Conservation (phyloP, 139 green algal genomes). For the Dunaliella sp. region DNA sequence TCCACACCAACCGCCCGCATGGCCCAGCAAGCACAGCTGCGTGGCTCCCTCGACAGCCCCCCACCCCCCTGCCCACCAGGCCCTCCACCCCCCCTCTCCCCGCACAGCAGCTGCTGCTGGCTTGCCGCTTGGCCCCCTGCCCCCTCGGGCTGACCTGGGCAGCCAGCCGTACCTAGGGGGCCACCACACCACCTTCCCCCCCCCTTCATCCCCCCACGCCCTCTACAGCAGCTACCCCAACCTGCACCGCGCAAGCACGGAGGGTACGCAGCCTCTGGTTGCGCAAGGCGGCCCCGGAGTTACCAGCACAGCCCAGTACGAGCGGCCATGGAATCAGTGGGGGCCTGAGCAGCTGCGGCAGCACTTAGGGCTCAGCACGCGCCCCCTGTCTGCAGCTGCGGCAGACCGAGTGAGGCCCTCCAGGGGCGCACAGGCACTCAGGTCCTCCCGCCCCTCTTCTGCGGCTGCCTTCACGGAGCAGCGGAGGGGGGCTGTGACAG, state of each 20-base stretch:
- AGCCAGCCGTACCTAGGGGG: too few species aligned
- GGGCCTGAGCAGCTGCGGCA: constrained; percentile 14
- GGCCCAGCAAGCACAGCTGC: background rate
- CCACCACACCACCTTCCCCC: background rate
- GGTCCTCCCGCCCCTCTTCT: background rate
- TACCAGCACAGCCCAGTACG: background rate
- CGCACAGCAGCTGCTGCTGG: background rate
- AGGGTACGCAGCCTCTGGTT: background rate
- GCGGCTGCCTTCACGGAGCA: background rate
- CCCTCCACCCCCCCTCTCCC: too few species aligned
- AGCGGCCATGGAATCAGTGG: background rate
- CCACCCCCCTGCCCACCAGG: too few species aligned
- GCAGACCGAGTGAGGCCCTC: constrained; percentile 1
- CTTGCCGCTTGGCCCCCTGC: background rate
- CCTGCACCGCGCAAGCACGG: background rate
- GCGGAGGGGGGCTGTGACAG: background rate
- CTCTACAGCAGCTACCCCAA: background rate
- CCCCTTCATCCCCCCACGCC: background rate
- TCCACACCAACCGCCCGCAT: too few species aligned
- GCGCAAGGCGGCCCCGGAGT: background rate
- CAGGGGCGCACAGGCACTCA: background rate
- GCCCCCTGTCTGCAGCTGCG: constrained; percentile 10
- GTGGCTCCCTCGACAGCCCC: background rate
- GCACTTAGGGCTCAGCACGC: background rate
- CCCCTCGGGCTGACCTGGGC: too few species aligned